Evolutionary conservation across 805 yeast species (phyloP), one percentile per base, ranked within the genome.

Genomic region (Torulaspora microellipsoides): DNA sequence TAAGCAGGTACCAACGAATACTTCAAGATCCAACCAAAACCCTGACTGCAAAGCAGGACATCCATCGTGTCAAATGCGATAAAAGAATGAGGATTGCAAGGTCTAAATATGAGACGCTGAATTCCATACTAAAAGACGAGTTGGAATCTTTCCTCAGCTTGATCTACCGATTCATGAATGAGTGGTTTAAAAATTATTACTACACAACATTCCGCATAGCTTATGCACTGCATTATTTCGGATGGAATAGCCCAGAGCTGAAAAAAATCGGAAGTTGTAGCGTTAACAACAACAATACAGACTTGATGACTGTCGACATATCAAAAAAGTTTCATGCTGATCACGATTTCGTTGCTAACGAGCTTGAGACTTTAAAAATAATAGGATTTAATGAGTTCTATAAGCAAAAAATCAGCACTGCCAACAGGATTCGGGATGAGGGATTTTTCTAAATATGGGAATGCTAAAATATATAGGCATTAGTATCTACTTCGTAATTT

Each of bases 171-270:
- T 46, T 55, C 27, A 37, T 58, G 32, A 31, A 40, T 15, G 41
- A 45, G 27, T 58, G 62, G 62, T 52, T 51, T 17, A 38, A 40
- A 15, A 38, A 46, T 30, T 56, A 48, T 46, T 53, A 51, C 27
- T 52, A 41, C 40, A 53, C 54, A n/a, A 44, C 47, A 4, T 43
- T 49, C 20, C 46, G 59, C 17, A 46, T 58, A 15, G 42, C 53
- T 3, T 52, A 51, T 34, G 53, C 49, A 8, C 31, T 58, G 37
- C 43, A 53, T 36, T 48, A 46, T 23, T 53, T 48, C 41, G 47
- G 47, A 31, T 42, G 47, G 38, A 44, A 34, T 23, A 48, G 54
- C 25, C 45, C 52, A 9, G 57, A 54, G 38, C 42, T 49, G 20
- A 49, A 48, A n/a, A 48, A 43, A 31, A 37, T 53, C 6, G 44